Conservation (phyloP, 2,329 filamentous ascomycete species). For the Colletotrichum godetiae region DNA sequence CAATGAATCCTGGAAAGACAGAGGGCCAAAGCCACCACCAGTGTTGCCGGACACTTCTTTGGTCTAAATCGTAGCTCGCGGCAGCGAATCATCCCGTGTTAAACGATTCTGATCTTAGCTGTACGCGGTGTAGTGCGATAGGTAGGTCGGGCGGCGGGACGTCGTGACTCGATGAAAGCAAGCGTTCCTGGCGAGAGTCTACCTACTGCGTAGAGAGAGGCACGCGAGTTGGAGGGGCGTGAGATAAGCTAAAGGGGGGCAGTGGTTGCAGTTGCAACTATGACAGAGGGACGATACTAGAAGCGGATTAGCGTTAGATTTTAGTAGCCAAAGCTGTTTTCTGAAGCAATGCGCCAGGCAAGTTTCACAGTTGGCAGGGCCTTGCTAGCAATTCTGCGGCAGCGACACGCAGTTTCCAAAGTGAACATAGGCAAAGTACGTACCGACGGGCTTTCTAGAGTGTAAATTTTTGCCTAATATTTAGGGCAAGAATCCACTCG, state of each 20-base stretch:
- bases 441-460: background rate
- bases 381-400: conserved; percentile 28
- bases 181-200: background rate
- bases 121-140: background rate
- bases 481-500: background rate
- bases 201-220: no score
- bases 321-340: conserved; percentile 50
- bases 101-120: background rate
- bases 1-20: conserved; percentile 5
- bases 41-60: conserved; percentile 16
- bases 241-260: conserved; percentile 37
- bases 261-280: conserved; percentile 37
- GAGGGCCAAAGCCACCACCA: conserved; percentile 7
- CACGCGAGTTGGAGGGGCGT: conserved; percentile 40
- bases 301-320: conserved; percentile 47
- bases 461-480: background rate
- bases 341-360: conserved; percentile 62
- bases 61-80: conserved; percentile 6
- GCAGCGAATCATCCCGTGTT: conserved; percentile 22
- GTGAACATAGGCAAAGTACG: background rate
- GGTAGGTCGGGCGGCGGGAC: background rate
- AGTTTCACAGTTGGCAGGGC: conserved; percentile 58
- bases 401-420: conserved; percentile 29
- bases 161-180: conserved; percentile 20
- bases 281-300: conserved; percentile 18